Evolutionary conservation across 352 stramenopile species (phyloP).

Genomic region (Aphanomyces euteiches): DNA sequence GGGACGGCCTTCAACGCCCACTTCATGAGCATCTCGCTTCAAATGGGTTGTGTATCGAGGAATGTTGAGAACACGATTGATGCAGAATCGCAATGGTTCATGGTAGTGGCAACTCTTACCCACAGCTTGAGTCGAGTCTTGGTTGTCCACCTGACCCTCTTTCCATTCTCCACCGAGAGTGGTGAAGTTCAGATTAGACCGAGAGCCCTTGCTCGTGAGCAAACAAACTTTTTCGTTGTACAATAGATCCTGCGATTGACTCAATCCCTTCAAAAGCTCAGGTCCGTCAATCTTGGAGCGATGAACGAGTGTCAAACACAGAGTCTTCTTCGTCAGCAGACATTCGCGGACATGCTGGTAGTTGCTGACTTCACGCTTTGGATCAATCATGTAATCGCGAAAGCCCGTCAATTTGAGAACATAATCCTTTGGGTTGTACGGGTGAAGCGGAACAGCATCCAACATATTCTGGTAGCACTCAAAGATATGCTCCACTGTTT

Average conservation of each 20-base stretch:
- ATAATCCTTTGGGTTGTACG: slow-evolving; percentile 78
- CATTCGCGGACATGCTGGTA: slow-evolving; percentile 85
- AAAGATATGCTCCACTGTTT: slow-evolving; percentile 87
- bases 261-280: slow-evolving; percentile 7
- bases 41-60: slow-evolving; percentile 57
- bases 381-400: slow-evolving; percentile 82
- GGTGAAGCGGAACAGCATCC: slow-evolving; percentile 63
- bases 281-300: slow-evolving; percentile 67
- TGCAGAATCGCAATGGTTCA: slow-evolving; percentile 63
- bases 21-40: slow-evolving; percentile 69
- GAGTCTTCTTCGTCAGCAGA: slow-evolving; percentile 79
- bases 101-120: slow-evolving; percentile 39
- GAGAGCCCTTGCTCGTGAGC: neutral
- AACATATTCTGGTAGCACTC: slow-evolving; percentile 82
- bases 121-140: neutral
- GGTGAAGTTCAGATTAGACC: slow-evolving; percentile 21
- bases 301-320: slow-evolving; percentile 77
- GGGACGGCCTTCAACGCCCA: slow-evolving; percentile 43
- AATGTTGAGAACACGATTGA: slow-evolving; percentile 82
- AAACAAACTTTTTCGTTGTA: slow-evolving; percentile 19
- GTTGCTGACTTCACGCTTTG: slow-evolving; percentile 63
- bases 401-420: slow-evolving; percentile 82
- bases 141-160: neutral
- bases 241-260: slow-evolving; percentile 10
- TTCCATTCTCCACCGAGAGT: slow-evolving; percentile 19